Evolutionary conservation across 139 green algal genomes (phyloP), one percentile per base, ranked within the genome.

Genomic region (Chlorella sorokiniana): DNA sequence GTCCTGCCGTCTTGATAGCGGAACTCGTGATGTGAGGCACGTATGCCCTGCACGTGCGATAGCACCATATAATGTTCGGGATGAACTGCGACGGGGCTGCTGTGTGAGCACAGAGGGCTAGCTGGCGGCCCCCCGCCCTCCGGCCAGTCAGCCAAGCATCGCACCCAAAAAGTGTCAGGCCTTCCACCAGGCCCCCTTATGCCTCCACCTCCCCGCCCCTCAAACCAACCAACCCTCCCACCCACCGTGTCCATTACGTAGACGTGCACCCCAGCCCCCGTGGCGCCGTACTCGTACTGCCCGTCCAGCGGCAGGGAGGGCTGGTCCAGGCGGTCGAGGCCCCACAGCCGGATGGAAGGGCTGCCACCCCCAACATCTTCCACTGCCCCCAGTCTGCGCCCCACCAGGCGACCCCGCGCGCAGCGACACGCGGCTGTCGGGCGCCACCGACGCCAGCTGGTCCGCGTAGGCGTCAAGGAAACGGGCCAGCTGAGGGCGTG

Each of bases 231-330:
- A 33, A 18, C 6, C 42, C 42, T 40, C 48, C 33, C 22, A 1
- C 76, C 16, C 51, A 83, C 78, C 59, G 92, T 96, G 85, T 96
- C 92, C 27, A 96, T 48, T 4, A 96, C 64, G 81, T 96, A 96
- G 8, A 91, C 89, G 33, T 94, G 85, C 22, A 96, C 87, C 18
- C 87, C 89, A 6, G 73, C 87, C 9, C 89, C 90, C 65, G 85
- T 63, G 73, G 51, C 74, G 18, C 78, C 75, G 64, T 90, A 92
- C 11, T 85, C 42, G 69, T 91, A 96, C 31, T 77, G 72, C 7
- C 76, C 42, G 59, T 95, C 90, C 48, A 96, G 86, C 3, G 90
- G 92, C 81, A 94, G 78, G 11, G 1, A 23, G 0, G 69, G 42
- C 78, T 96, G 90, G 56, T 95, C 92, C 1, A 96, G 63, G 7